Evolutionary conservation across 306 rosid genomes (phyloP).

Genomic region (Quercus aquifolioides): DNA sequence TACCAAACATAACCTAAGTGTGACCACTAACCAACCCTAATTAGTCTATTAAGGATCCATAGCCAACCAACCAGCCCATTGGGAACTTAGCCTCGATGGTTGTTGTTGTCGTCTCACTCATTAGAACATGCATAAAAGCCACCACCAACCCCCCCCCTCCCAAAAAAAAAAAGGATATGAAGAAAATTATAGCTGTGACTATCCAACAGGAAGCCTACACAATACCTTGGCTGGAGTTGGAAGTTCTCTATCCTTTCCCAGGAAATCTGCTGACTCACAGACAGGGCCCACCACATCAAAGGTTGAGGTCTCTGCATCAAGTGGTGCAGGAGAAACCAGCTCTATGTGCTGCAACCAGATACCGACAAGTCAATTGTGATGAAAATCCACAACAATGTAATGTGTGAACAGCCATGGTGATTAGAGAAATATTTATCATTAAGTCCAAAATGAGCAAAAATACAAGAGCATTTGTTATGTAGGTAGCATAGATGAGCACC

Average conservation of each 20-base stretch:
- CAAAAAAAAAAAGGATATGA: not conserved
- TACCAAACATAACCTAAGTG: no score
- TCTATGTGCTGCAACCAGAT: conserved; percentile 81
- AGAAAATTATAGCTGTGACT: not conserved
- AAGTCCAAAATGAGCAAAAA: not conserved
- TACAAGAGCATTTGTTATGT: not conserved
- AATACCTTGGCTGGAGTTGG: conserved; percentile 48
- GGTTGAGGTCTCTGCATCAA: conserved; percentile 34
- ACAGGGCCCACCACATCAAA: conserved; percentile 69
- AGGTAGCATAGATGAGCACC: not conserved
- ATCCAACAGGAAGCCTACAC: not conserved
- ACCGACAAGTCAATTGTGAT: not conserved
- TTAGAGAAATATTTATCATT: not conserved
- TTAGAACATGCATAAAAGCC: no score
- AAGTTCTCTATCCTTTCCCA: conserved; percentile 55
- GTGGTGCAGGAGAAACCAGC: conserved; percentile 74
- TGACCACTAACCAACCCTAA: no score
- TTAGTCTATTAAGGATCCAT: no score
- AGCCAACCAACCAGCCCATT: no score
- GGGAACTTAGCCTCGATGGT: no score
- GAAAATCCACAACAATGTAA: not conserved
- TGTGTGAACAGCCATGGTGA: not conserved
- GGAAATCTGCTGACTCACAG: conserved; percentile 66
- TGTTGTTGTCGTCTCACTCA: no score
- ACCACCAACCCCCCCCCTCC: no score